These are phyloP conservation scores for Corymbia calophylla DNA, from an alignment of 441 rosid species.

Conservation along the genomic window DNA sequence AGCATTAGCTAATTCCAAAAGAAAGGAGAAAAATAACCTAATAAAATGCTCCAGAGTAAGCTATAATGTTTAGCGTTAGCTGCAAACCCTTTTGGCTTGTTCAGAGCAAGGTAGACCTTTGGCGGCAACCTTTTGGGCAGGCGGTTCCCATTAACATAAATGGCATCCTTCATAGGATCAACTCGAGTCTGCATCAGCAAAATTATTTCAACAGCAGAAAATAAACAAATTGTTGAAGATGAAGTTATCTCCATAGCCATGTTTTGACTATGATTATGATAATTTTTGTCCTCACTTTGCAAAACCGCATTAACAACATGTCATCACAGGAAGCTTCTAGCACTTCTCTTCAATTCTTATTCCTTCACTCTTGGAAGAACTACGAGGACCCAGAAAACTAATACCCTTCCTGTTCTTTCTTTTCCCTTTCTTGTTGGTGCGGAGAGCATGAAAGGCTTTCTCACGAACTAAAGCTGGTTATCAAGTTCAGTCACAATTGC, in stretches of 20 bases:
- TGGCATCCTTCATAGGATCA: conserved; percentile 65
- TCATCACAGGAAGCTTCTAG: not conserved
- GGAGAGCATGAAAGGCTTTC: not conserved
- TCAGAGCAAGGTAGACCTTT: conserved; percentile 76
- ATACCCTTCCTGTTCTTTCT: not conserved
- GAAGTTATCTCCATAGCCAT: not conserved
- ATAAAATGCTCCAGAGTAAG: not conserved
- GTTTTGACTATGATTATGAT: not conserved
- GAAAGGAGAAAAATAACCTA: not conserved
- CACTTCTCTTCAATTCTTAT: not conserved
- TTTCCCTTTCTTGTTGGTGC: not conserved
- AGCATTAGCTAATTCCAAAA: not conserved
- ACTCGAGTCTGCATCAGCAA: conserved; percentile 63
- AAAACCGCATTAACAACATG: not conserved
- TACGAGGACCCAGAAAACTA: not conserved
- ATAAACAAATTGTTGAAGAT: not conserved
- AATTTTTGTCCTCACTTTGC: not conserved
- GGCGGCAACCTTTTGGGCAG: conserved; percentile 85
- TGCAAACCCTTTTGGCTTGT: conserved; percentile 97
- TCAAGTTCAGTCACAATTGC: not conserved
- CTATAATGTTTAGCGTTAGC: not conserved
- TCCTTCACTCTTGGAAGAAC: not conserved
- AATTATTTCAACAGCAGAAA: not conserved
- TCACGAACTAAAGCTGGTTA: not conserved
- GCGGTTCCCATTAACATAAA: conserved; percentile 85